Evolutionary conservation across 2,329 filamentous ascomycete species (phyloP).

Genomic region (Cercospora sp.): DNA sequence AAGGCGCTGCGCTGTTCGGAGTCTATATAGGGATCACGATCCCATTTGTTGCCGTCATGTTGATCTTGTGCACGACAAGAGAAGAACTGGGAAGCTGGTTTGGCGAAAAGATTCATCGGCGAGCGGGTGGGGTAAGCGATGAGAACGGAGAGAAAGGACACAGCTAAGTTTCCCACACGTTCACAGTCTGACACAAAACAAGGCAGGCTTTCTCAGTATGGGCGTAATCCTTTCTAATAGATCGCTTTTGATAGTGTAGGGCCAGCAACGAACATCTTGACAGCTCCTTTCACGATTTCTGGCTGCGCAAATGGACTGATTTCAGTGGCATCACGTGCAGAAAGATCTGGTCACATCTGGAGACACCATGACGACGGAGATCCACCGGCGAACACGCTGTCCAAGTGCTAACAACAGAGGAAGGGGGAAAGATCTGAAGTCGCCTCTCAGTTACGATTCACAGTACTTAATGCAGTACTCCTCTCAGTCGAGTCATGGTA

Average conservation of each 20-base stretch:
- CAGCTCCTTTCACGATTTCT: no score
- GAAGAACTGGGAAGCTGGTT: not conserved
- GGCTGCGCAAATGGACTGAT: no score
- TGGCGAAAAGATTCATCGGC: not conserved
- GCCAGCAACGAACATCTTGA: no score
- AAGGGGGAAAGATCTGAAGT: not conserved
- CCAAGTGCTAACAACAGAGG: not conserved
- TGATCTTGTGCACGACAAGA: not conserved
- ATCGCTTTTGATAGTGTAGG: no score
- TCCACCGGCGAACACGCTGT: not conserved
- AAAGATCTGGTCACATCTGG: not conserved
- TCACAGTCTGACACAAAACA: no score
- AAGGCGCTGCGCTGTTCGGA: conserved; percentile 21
- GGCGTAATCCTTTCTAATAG: no score
- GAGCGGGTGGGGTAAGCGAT: not conserved
- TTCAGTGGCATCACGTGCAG: not conserved
- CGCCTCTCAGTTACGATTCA: not conserved
- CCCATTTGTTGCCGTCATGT: not conserved
- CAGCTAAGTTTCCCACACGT: not conserved
- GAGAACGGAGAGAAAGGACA: not conserved
- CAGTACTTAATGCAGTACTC: not conserved
- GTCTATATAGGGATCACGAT: conserved; percentile 26
- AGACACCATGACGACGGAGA: not conserved
- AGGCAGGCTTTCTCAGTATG: no score
- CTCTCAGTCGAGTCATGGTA: not conserved